phyloP scores from a whole-genome alignment of 345 rosid genomes.

The Combretum micranthum region DNA sequence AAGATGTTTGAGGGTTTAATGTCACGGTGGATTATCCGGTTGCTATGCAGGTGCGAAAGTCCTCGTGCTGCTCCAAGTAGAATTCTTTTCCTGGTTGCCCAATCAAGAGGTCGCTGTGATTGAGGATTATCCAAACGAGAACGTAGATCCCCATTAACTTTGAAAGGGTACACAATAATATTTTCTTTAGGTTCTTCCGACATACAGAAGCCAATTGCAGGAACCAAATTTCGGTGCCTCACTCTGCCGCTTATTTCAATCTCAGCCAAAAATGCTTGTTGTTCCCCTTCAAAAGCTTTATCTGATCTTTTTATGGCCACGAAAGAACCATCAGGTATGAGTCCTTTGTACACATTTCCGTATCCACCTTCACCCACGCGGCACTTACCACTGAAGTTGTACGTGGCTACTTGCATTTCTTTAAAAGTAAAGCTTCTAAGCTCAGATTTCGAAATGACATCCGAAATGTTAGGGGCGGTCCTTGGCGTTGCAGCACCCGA shows the following conservation, averaged over 20 bases:
- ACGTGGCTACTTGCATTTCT: slow-evolving; percentile 6
- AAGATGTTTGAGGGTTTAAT: background rate
- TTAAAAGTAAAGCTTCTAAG: background rate
- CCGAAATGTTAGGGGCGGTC: background rate
- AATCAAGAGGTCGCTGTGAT: background rate
- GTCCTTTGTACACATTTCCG: slow-evolving; percentile 1
- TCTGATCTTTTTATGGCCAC: slow-evolving; percentile 3
- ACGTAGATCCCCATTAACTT: background rate
- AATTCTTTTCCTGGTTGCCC: no score
- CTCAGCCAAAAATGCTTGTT: background rate
- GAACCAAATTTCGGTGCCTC: no score
- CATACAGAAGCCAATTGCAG: no score
- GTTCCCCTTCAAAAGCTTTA: background rate
- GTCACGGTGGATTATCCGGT: no score
- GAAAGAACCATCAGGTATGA: slow-evolving; percentile 3
- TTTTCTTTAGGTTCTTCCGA: no score
- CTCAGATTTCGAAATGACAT: no score
- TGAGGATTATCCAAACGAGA: background rate
- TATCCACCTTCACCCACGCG: slow-evolving; percentile 7
- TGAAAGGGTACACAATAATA: slow-evolving; percentile 7
- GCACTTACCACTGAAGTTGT: background rate
- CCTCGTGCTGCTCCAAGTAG: no score
- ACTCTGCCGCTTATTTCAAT: background rate
- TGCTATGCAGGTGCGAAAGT: no score
- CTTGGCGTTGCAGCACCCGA: background rate